A percentile compares a stretch with the other conserved stretches of the same genome.
Conservation (phyloP, 2,329 filamentous ascomycete species). For the Lasiodiplodia gonubiensis region DNA sequence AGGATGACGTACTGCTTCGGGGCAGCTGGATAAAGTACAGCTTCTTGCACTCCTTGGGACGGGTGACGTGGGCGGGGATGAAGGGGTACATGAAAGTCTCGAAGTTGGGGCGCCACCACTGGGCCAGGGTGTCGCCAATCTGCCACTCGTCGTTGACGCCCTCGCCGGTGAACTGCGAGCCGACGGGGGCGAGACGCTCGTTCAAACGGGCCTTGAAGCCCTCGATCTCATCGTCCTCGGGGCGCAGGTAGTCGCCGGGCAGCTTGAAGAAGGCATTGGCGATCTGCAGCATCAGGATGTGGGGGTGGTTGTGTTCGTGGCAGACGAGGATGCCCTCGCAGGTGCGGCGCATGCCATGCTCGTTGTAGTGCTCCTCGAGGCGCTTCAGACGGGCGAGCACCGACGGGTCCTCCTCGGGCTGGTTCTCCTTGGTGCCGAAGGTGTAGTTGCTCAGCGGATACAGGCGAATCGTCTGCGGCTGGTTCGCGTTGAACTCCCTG, state of each 20-base stretch:
- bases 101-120: conserved; percentile 99
- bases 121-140: conserved; percentile 90
- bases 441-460: conserved; percentile 98
- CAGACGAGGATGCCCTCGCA: conserved; percentile 97
- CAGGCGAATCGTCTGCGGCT: conserved; percentile 86
- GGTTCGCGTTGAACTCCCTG: conserved; percentile 83
- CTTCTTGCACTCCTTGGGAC: conserved; percentile 99
- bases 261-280: conserved; percentile 99
- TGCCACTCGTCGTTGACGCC: conserved; percentile 93
- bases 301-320: conserved; percentile 98
- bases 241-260: conserved; percentile 90
- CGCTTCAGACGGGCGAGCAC: conserved; percentile 91
- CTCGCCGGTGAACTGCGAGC: conserved; percentile 78
- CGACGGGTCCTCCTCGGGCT: conserved; percentile 96
- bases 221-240: conserved; percentile 86
- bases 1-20: conserved; percentile 72
- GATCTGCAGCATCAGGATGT: conserved; percentile 98
- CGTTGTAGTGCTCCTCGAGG: conserved; percentile 91
- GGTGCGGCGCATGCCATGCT: conserved; percentile 94
- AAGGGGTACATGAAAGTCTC: conserved; percentile 99
- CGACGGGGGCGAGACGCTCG: conserved; percentile 91
- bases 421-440: conserved; percentile 96
- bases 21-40: conserved; percentile 96
- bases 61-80: conserved; percentile 91
- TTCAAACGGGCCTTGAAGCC: conserved; percentile 96